Evolutionary conservation across 2,329 filamentous ascomycete genomes (phyloP).

Genomic region (Calcarisporium arbuscula): DNA sequence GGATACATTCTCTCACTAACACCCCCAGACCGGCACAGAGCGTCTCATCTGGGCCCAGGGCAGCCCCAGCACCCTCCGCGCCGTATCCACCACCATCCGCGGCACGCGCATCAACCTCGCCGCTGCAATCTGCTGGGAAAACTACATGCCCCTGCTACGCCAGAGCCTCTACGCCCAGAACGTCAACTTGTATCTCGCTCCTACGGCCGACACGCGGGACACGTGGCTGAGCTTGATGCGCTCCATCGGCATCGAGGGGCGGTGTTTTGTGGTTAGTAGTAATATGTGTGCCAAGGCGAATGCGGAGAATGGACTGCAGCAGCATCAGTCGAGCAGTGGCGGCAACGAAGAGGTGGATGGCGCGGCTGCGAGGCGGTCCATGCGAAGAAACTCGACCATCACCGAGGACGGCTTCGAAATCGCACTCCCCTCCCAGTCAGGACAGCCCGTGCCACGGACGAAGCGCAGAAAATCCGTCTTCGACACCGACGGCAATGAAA

Average conservation of each 20-base stretch:
- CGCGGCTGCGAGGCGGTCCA: background rate
- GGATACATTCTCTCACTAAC: too few relatives aligned
- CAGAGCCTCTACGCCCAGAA: conserved; percentile 84
- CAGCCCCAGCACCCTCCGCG: conserved; percentile 68
- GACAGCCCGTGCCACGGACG: conserved; percentile 15
- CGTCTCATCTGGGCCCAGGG: conserved; percentile 87
- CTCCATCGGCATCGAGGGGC: conserved; percentile 73
- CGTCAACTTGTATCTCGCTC: conserved; percentile 84
- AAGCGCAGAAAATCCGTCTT: conserved; percentile 35
- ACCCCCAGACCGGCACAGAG: conserved; percentile 62
- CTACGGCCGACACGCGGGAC: conserved; percentile 79
- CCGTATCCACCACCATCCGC: conserved; percentile 72
- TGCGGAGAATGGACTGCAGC: background rate
- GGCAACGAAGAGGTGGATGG: conserved; percentile 4
- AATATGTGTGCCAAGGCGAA: conserved; percentile 63
- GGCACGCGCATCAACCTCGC: conserved; percentile 75
- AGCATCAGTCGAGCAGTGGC: conserved; percentile 25
- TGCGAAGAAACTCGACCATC: conserved; percentile 28
- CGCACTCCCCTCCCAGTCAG: conserved; percentile 30
- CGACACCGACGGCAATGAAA: conserved; percentile 50
- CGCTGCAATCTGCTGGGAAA: conserved; percentile 93
- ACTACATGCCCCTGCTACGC: conserved; percentile 85
- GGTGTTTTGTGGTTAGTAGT: conserved; percentile 77
- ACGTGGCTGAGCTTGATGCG: conserved; percentile 79
- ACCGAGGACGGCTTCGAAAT: conserved; percentile 43